Evolutionary conservation across 2,329 filamentous ascomycete genomes (phyloP).

Genomic region (Emergomyces pasteurianus): DNA sequence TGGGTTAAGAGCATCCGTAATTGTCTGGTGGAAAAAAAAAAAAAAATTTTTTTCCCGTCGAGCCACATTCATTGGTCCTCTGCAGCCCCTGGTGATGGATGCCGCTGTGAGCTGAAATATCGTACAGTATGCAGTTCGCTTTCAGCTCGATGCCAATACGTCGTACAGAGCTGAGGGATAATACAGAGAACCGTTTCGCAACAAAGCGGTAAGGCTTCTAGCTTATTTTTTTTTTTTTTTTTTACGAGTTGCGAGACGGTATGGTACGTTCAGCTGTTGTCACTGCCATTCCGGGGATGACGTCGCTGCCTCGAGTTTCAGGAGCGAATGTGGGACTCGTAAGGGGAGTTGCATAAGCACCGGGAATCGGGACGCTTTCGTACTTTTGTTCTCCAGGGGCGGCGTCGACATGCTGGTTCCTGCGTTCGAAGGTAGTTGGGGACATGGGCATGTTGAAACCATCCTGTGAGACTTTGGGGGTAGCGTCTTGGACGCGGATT

Average conservation of each 20-base stretch:
- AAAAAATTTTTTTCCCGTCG: not conserved
- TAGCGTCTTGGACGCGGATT: constrained; percentile 62
- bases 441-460: constrained; percentile 39
- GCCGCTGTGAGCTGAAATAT: not conserved
- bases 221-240: no score
- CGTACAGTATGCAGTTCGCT: not conserved
- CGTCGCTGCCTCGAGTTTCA: constrained; percentile 2
- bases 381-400: constrained; percentile 76
- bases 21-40: not conserved
- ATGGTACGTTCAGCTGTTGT: constrained; percentile 4
- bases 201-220: not conserved
- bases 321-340: constrained; percentile 30
- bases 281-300: constrained; percentile 5
- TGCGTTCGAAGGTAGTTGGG: constrained; percentile 30
- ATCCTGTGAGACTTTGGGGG: constrained; percentile 54
- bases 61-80: not conserved
- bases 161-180: not conserved
- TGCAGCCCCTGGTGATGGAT: not conserved
- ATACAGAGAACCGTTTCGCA: not conserved
- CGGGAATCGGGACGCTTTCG: constrained; percentile 76
- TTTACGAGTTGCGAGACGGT: constrained; percentile 1
- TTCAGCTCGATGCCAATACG: not conserved
- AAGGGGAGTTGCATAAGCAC: constrained; percentile 54
- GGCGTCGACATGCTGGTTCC: constrained; percentile 53
- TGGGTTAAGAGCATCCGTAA: no score